Evolutionary conservation across 1,284 basidiomycete species (phyloP), one percentile per base, ranked within the genome.

Genomic region (Tremellales sp.): DNA sequence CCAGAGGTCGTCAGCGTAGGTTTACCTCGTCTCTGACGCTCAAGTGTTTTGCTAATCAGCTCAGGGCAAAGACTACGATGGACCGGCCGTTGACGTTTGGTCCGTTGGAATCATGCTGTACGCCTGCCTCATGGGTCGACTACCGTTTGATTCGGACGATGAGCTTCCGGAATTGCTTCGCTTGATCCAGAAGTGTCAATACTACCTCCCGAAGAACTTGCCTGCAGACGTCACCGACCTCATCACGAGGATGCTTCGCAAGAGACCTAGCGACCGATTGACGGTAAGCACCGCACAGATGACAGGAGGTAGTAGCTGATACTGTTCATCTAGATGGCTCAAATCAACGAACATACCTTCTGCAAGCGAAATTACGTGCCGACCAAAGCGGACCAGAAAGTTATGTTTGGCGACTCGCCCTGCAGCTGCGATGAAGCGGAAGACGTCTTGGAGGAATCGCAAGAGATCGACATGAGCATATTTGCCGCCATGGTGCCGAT

Each of bases 1-100:
- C 93, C 93, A 3, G 94, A 97, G 76, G 93, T 97, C 64, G 91
- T 97, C 54, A 87, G 89, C 54, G 92, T 92, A 92, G 72, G 93
- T 96, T 64, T 93, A 88, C 89, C 89, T 4, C 22, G 7, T n/a
- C 27, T 15, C 35, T 36, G 6, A 36, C 13, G 6, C 2, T 7
- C 24, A 4, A 13, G 5, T 10, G 17, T 36, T 29, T 10, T 11
- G 13, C 87, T 64, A 92, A 7, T 17, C 33, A 4, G 33, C 13
- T 13, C 33, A 6, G 4, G 33, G 33, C 33, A n/a, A 15, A 27
- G 91, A 23, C 17, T 97, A 97, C 70, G 83, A 92, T 63, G 94
- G 93, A 22, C 81, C 85, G 1, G 81, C 82, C 19, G 84, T 90
- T 29, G 93, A 97, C 72, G 89, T 96, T 65, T 97, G 94, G 94